These are phyloP conservation scores for Kalaharituber pfeilii DNA, from an alignment of 2,329 filamentous ascomycete species.

Conservation along the genomic window DNA sequence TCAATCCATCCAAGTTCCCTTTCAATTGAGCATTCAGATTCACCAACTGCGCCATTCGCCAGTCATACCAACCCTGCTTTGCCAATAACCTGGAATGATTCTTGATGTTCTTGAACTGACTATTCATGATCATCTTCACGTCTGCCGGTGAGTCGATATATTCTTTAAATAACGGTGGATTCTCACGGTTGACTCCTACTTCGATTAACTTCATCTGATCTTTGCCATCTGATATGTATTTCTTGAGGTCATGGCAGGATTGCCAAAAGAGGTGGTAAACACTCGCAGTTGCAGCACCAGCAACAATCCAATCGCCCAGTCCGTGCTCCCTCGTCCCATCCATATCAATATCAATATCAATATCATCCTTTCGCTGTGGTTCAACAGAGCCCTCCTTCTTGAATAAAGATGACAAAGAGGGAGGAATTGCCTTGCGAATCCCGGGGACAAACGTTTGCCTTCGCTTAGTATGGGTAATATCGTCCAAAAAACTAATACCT, in stretches of 20 bases:
- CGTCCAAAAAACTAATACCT: constrained; percentile 91
- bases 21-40: constrained; percentile 67
- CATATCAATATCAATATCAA: constrained; percentile 23
- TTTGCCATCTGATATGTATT: constrained; percentile 85
- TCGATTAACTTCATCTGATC: constrained; percentile 84
- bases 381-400: constrained; percentile 19
- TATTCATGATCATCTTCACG: constrained; percentile 76
- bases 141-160: constrained; percentile 75
- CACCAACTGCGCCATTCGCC: constrained; percentile 76
- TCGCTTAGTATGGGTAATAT: constrained; percentile 79
- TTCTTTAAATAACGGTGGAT: constrained; percentile 78
- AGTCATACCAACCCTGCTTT: constrained; percentile 96
- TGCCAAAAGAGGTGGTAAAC: constrained; percentile 66
- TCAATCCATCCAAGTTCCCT: constrained; percentile 60
- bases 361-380: constrained; percentile 18
- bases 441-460: constrained; percentile 58
- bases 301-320: constrained; percentile 47
- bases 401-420: constrained; percentile 29
- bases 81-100: constrained; percentile 75
- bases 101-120: constrained; percentile 94
- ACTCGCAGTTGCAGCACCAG: constrained; percentile 76
- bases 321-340: constrained; percentile 28
- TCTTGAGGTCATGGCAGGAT: constrained; percentile 74
- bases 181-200: constrained; percentile 70
- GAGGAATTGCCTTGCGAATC: constrained; percentile 22